A percentile compares a stretch with the other conserved stretches of the same genome.
phyloP scores from a whole-genome alignment of 2,329 filamentous ascomycete species.

The Dactylellina parvicollis region DNA sequence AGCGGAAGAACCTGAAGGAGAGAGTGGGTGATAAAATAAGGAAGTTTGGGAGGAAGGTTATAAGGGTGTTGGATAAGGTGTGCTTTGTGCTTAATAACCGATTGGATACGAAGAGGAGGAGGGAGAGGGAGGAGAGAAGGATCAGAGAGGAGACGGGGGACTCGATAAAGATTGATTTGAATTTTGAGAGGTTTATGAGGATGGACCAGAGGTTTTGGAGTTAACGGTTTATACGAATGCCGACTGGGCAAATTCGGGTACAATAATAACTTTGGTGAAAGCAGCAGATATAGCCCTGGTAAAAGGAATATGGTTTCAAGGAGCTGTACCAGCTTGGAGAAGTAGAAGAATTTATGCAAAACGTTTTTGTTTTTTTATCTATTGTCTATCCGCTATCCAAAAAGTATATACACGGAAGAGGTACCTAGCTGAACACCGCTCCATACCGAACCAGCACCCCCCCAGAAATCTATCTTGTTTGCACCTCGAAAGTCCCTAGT shows the following conservation, averaged over 20 bases:
- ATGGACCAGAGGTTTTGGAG: constrained; percentile 17
- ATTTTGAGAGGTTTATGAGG: constrained; percentile 17
- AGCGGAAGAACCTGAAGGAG: not conserved
- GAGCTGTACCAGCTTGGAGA: too few species aligned
- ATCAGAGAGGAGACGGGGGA: not conserved
- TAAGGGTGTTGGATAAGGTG: not conserved
- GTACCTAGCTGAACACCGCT: not conserved
- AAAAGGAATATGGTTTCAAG: too few species aligned
- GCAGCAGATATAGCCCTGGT: too few species aligned
- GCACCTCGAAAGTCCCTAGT: not conserved
- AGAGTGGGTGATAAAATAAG: not conserved
- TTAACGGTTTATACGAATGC: not conserved
- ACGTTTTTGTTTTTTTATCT: not conserved
- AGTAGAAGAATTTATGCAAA: too few species aligned
- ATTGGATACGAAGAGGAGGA: not conserved
- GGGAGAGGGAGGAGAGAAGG: constrained; percentile 2
- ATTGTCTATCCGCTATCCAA: constrained; percentile 27
- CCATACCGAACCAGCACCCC: not conserved
- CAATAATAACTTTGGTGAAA: too few species aligned
- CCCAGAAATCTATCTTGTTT: constrained; percentile 22
- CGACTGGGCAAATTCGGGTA: too few species aligned
- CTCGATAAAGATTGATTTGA: constrained; percentile 2
- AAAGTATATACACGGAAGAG: constrained; percentile 37
- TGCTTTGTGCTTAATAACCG: not conserved
- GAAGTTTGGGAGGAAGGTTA: not conserved